Base-by-base conservation (phyloP, 2,329 filamentous ascomycete species). In the Westerdykella aurantiaca region DNA sequence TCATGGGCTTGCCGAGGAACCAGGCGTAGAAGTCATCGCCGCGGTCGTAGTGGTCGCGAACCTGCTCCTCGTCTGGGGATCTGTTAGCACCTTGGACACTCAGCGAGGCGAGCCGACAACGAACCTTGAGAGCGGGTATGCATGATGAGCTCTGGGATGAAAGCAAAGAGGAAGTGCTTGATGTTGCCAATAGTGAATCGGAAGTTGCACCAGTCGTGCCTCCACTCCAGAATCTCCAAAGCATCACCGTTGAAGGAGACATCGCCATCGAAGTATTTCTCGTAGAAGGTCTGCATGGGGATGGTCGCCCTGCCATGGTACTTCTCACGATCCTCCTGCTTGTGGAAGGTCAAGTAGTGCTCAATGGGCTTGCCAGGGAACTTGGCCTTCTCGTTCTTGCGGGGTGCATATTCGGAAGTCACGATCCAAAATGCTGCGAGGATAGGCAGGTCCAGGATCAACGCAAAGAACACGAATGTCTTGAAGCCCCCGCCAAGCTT, bases 11-110 rank as follows among this genome's bases (percentile, higher is more conserved):
- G 49, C 93, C 93, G 51, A 97, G 81, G 79, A 97, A 97, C 89
- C 90, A 98, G 68, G 82, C 85, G 77, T 98, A 98, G 74, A 96
- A 95, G 72, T 97, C 93, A 68, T 98, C 89, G 64, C 93, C 93
- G 53, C 89, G 85, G 78, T 97, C 93, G 72, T 98, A 98, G 76
- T 96, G 89, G 69, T 90, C 88, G 66, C 90, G 88, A 45, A 97
- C 90, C 74, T 97, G 93, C 71, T 97, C 91, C 79, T 96, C 90
- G 58, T 97, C 91, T 88, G 55, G 9, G 34, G 12, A 44, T 31
- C 16, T 14, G 34, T 29, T 44, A 22, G 33, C 22, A 39, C 29
- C 5, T 29, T 31, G 21, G n/a, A 22, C 21, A 16, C 12, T 14
- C n/a, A 23, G 31, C 25, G 14, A 9, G 11, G 21, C 11, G 11